A percentile compares a stretch with the other conserved stretches of the same genome.
phyloP scores from a whole-genome alignment of 306 rosid species.

The Cucumis cinereus region DNA sequence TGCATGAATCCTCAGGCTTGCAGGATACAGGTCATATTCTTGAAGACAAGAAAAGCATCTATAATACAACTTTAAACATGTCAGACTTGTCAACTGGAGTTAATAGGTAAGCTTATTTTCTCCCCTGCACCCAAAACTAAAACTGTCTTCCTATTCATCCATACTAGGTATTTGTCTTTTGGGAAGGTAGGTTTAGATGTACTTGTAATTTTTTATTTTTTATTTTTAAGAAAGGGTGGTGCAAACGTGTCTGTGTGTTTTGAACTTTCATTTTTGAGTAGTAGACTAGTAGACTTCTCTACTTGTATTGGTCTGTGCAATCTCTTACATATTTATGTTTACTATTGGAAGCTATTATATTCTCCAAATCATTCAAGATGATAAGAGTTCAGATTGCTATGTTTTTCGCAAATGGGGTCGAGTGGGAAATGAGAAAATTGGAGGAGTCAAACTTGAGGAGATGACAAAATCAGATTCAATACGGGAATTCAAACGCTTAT shows the following conservation, averaged over 20 bases:
- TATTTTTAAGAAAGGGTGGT: background rate
- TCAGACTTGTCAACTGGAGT: constrained; percentile 80
- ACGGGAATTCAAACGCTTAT: constrained; percentile 62
- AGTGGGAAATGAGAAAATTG: constrained; percentile 88
- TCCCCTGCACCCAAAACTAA: background rate
- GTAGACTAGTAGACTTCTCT: background rate
- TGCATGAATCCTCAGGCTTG: constrained; percentile 78
- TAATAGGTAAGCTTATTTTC: constrained; percentile 42
- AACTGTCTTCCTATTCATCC: background rate
- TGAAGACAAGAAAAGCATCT: constrained; percentile 76
- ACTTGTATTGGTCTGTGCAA: background rate
- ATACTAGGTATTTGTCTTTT: background rate
- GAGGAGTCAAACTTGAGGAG: constrained; percentile 59
- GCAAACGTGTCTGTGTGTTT: background rate
- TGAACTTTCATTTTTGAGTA: background rate
- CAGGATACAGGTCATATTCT: constrained; percentile 91
- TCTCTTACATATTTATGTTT: constrained; percentile 21
- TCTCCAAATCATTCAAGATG: constrained; percentile 88
- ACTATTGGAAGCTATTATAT: constrained; percentile 53
- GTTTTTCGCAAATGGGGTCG: constrained; percentile 98
- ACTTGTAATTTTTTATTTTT: background rate
- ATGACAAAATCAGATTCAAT: constrained; percentile 75
- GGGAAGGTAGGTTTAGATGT: background rate
- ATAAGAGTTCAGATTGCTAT: constrained; percentile 60
- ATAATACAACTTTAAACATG: constrained; percentile 81